Base-by-base conservation (phyloP, 495 filamentous ascomycete genomes). In the Trichoderma erinaceum region DNA sequence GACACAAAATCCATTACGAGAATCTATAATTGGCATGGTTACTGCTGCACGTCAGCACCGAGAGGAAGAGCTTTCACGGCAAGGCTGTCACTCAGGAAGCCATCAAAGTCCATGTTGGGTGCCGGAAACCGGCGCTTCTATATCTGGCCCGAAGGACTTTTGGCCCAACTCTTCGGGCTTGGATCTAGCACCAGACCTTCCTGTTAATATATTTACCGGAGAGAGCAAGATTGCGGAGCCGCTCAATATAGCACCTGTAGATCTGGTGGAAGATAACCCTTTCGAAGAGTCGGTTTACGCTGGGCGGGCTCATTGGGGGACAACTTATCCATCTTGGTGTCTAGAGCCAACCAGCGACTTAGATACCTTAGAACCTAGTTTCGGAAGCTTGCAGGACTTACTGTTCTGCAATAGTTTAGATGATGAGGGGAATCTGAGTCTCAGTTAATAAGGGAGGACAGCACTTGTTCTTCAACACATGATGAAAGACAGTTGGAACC, bases 61-160 rank as follows among this genome's bases (percentile, higher is more conserved):
- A 50, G 46, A n/a, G 3, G 12, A 18, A 18, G 12, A 46, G 43
- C 12, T 46, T 18, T 3, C 12, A 46, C 12, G 18, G 12, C 43
- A 46, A 46, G 2, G 43, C 8, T 46, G 3, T 46, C 43, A 46
- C 15, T 4, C 64, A 75, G 72, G 16, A 44, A 44, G 15, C 41
- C 41, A 44, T 44, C 11, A 44, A 44, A 44, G 41, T 16, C 2
- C 7, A 44, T 11, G 1, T 44, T 44, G 1, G 41, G 6, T 12
- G 10, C 41, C 41, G 41, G 41, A 44, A 44, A 16, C 1, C 41
- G 1, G 41, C 41, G 41, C 10, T 44, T 44, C 41, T 44, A 44
- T 44, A 16, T 16, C 41, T 12, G 10, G 2, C 15, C 15, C 41
- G 15, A 1, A 11, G 7, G 15, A 44, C 10, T 44, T 44, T 11